Conservation (phyloP, 805 yeast species). For the Ogataea thermomethanolica region DNA sequence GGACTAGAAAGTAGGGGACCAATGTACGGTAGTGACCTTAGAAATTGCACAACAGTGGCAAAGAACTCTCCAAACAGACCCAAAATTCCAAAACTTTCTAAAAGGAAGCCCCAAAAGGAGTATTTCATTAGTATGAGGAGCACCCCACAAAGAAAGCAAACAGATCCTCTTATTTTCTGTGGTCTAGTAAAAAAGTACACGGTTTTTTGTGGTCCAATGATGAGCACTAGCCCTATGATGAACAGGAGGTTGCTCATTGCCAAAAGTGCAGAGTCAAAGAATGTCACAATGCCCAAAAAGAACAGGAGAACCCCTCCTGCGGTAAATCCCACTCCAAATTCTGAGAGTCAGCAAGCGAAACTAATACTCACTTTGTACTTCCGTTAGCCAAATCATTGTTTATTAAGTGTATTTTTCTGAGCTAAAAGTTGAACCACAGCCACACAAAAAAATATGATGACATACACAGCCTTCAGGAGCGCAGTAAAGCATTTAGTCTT, state of each 20-base stretch:
- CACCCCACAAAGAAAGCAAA: conserved; percentile 76
- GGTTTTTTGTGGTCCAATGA: conserved; percentile 86
- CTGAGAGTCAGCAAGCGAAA: conserved; percentile 35
- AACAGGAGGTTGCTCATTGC: conserved; percentile 87
- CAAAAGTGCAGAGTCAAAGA: conserved; percentile 83
- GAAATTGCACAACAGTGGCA: conserved; percentile 80
- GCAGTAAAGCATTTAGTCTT: not conserved
- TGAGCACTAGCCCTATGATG: conserved; percentile 75
- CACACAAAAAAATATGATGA: not conserved
- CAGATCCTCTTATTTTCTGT: conserved; percentile 78
- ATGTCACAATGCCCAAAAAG: conserved; percentile 74
- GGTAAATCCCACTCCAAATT: conserved; percentile 89
- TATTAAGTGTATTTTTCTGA: not conserved
- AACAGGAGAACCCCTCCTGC: conserved; percentile 80
- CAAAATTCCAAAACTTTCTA: conserved; percentile 86
- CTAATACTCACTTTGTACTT: conserved; percentile 59
- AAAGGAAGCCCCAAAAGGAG: conserved; percentile 78
- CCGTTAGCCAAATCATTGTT: conserved; percentile 68
- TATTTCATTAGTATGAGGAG: conserved; percentile 67
- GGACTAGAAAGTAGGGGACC: conserved; percentile 87
- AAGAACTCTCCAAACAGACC: conserved; percentile 90
- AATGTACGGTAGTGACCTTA: conserved; percentile 81
- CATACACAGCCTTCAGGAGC: conserved; percentile 2
- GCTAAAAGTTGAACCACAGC: conserved; percentile 1
- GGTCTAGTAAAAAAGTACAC: conserved; percentile 81